Evolutionary conservation across 306 rosid species (phyloP).

Genomic region (Pterocarpus macrocarpus): DNA sequence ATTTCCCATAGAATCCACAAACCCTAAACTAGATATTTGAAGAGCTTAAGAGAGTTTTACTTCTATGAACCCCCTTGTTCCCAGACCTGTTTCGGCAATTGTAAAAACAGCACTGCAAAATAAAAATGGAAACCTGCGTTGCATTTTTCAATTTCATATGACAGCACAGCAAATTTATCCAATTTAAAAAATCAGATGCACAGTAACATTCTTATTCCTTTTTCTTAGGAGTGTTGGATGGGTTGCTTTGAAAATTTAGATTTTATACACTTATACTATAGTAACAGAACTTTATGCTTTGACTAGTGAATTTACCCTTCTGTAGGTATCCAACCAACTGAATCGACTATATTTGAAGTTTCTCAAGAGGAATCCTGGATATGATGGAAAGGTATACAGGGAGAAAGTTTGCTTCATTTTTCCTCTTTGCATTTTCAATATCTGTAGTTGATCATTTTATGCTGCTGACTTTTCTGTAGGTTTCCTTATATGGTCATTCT

Average conservation of each 20-base stretch:
- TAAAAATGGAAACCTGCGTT: conserved; percentile 20
- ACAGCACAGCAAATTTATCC: conserved; percentile 4
- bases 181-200: conserved; percentile 22
- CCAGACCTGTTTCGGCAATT: conserved; percentile 26
- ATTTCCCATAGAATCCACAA: conserved; percentile 25
- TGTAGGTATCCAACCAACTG: conserved; percentile 92
- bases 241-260: conserved; percentile 25
- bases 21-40: conserved; percentile 22
- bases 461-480: conserved; percentile 54
- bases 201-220: conserved; percentile 8
- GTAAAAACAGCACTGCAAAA: conserved; percentile 18
- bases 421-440: conserved; percentile 18
- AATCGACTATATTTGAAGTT: conserved; percentile 87
- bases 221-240: conserved; percentile 18
- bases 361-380: conserved; percentile 91
- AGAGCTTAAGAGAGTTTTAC: conserved; percentile 3
- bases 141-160: conserved; percentile 31
- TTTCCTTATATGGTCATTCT: conserved; percentile 96
- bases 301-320: conserved; percentile 41
- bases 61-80: conserved; percentile 8
- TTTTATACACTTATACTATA: neutral
- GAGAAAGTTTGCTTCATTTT: conserved; percentile 36
- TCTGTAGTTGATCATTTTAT: conserved; percentile 31
- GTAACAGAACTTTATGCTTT: conserved; percentile 30
- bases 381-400: conserved; percentile 84